phyloP scores from a whole-genome alignment of 805 yeast genomes.

The Jamesozyma hellenica region DNA sequence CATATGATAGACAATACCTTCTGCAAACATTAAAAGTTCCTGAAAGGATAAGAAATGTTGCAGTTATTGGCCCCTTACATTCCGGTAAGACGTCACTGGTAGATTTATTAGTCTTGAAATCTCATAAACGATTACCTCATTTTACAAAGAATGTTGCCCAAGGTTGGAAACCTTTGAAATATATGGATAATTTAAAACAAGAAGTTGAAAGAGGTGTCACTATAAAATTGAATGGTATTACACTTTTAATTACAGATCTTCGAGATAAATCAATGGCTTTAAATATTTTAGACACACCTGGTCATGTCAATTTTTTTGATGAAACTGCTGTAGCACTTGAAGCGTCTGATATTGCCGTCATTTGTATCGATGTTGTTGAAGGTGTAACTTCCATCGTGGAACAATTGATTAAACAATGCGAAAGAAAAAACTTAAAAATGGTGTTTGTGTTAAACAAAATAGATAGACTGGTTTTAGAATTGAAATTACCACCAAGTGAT shows the following conservation, averaged over 20 bases:
- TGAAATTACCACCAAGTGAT: constrained; percentile 64
- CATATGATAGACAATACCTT: constrained; percentile 57
- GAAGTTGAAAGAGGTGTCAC: constrained; percentile 67
- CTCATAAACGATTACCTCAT: constrained; percentile 40
- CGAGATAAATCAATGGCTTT: constrained; percentile 45
- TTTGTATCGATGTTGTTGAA: constrained; percentile 79
- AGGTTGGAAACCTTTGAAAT: constrained; percentile 43
- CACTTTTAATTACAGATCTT: constrained; percentile 47
- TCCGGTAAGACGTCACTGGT: constrained; percentile 79
- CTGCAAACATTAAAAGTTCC: constrained; percentile 42
- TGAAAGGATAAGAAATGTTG: constrained; percentile 59
- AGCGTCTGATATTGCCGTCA: constrained; percentile 52
- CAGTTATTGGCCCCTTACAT: constrained; percentile 69
- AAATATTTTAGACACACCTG: constrained; percentile 80
- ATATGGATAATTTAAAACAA: constrained; percentile 59
- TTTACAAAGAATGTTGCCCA: constrained; percentile 23
- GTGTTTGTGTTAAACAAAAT: constrained; percentile 65
- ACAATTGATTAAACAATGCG: constrained; percentile 41
- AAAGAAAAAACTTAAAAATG: constrained; percentile 42
- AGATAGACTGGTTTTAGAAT: constrained; percentile 75
- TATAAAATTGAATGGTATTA: constrained; percentile 50
- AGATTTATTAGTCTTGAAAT: constrained; percentile 55
- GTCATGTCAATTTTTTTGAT: constrained; percentile 77
- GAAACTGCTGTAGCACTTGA: constrained; percentile 52
- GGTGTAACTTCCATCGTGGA: constrained; percentile 59